Percentiles rank a stretch among this genome's conserved stretches.
phyloP scores from a whole-genome alignment of 73 alveolate genomes.

The Blepharisma stoltei region DNA sequence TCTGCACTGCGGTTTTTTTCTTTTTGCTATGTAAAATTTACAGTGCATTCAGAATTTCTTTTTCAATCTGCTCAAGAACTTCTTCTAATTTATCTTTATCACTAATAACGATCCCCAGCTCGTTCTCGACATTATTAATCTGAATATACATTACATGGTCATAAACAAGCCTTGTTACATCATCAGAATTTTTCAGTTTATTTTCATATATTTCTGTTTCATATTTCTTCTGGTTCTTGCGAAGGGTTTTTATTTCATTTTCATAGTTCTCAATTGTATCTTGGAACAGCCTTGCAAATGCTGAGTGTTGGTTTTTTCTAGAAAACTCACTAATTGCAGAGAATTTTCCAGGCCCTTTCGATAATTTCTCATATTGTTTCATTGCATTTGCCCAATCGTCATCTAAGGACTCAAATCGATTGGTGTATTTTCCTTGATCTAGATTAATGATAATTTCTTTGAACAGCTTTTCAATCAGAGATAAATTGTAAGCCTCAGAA shows the following conservation, averaged over 20 bases:
- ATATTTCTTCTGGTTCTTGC: neutral
- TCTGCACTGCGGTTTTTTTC: neutral
- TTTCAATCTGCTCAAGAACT: neutral
- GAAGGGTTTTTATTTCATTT: neutral
- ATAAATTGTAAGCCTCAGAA: conserved; percentile 17
- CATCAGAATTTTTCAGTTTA: neutral
- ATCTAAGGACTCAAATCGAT: neutral
- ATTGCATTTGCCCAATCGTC: neutral
- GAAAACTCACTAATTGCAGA: conserved; percentile 8
- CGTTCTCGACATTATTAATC: conserved; percentile 4
- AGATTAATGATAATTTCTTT: neutral
- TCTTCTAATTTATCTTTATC: neutral
- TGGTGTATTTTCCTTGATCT: neutral
- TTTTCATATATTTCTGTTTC: neutral
- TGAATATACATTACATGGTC: neutral
- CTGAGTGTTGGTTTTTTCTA: conserved; percentile 6
- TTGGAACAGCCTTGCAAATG: neutral
- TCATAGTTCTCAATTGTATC: conserved; percentile 9
- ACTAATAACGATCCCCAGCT: neutral
- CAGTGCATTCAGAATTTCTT: neutral
- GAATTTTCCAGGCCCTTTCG: conserved; percentile 26
- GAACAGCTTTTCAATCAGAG: conserved; percentile 11
- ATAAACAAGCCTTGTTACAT: neutral
- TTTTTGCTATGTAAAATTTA: neutral
- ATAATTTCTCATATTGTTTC: conserved; percentile 1